These are phyloP conservation scores for Nicotiana rustica DNA, from an alignment of 305 asterid genomes.

Conservation along the genomic window DNA sequence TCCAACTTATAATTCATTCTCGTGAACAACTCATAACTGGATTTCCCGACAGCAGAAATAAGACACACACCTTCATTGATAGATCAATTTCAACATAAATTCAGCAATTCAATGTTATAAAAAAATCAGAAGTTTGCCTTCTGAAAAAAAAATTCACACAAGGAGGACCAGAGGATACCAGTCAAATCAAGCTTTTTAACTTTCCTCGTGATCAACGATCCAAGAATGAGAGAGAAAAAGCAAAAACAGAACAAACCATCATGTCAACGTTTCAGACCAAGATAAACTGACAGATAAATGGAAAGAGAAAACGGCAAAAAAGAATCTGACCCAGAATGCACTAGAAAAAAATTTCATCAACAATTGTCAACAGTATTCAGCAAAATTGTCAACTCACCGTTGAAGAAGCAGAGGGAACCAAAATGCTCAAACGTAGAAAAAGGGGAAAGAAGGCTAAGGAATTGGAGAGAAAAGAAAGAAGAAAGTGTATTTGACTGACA, in stretches of 20 bases:
- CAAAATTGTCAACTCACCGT: background rate
- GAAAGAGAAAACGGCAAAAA: background rate
- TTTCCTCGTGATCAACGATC: constrained; percentile 22
- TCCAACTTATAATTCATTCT: background rate
- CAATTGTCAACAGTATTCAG: background rate
- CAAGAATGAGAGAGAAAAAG: background rate
- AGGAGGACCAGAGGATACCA: background rate
- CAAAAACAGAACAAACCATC: background rate
- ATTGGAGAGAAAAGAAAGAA: background rate
- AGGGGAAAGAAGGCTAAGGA: background rate
- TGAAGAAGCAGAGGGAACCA: background rate
- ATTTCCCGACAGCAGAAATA: background rate
- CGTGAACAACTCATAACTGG: background rate
- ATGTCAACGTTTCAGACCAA: background rate
- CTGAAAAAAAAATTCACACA: background rate
- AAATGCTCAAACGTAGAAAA: background rate
- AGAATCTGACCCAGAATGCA: background rate
- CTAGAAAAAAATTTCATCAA: background rate
- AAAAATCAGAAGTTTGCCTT: background rate
- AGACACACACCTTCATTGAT: background rate
- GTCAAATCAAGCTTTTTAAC: constrained; percentile 18
- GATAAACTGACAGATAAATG: background rate
- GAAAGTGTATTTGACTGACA: constrained; percentile 19
- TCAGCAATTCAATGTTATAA: background rate
- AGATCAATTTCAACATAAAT: constrained; percentile 7